Base-by-base conservation (phyloP, 1,284 basidiomycete genomes). In the Macrocystidia cucumis region DNA sequence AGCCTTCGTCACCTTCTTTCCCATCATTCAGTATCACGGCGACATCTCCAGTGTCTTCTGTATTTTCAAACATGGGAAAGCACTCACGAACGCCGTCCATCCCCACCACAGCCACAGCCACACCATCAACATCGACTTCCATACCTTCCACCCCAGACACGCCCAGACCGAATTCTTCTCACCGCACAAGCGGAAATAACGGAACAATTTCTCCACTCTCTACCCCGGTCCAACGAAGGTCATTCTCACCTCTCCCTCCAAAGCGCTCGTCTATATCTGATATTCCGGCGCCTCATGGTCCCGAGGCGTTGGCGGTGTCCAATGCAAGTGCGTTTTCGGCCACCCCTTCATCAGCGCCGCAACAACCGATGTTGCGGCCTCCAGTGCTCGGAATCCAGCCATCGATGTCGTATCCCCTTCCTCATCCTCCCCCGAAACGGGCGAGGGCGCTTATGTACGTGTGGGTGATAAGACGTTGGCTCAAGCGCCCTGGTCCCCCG, bases 401-500 rank as follows among this genome's bases (percentile, higher is more conserved):
- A 1, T 63, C 66, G 0, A 60, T 72, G 41, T 65, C 44, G 11
- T 13, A 20, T 16, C 37, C 44, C 17, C 41, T 36, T 19, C 40
- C 38, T 11, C 62, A 59, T 37, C 60, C 70, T 9, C 51, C 62
- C 3, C 64, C 65, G n/a, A 56, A 48, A 18, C 54, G 46, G 3
- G 63, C 63, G 2, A 64, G 78, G 9, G 80, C 46, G 56, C 62
- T 58, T 32, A 72, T 76, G 48, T 92, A 93, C 48, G 74, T 86
- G 3, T 95, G 90, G 88, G 69, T 85, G 3, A 77, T 91, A 12
- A 67, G 78, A 37, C 69, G 66, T 41, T 95, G 91, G 89, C 62
- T 84, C 32, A 91, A 87, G 54, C 74, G 70, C 54, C 47, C 48
- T 5, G 31, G 44, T 11, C 33, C 29, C 4, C 4, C 7, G 7